These are phyloP conservation scores for Fusarium sp. DNA, from an alignment of 2,329 filamentous ascomycete genomes.

Conservation along the genomic window DNA sequence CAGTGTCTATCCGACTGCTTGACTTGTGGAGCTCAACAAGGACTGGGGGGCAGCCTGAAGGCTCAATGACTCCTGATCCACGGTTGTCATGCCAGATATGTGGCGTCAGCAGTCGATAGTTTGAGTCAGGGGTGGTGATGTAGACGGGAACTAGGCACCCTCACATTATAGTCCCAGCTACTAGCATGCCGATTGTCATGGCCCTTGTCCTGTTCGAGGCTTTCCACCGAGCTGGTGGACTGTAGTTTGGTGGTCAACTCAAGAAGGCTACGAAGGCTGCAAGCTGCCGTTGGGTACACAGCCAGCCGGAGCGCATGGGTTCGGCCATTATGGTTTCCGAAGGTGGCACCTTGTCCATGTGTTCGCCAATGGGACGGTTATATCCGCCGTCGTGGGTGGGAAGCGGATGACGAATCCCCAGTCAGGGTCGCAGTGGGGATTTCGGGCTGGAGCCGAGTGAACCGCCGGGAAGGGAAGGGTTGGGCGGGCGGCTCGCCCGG, in stretches of 20 bases:
- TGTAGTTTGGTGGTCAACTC: conserved; percentile 34
- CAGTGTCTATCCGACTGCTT: conserved; percentile 35
- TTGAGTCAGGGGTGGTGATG: conserved; percentile 32
- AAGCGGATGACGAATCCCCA: conserved; percentile 48
- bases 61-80: conserved; percentile 38
- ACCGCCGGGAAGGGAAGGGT: conserved; percentile 47
- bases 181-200: conserved; percentile 31
- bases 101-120: conserved; percentile 43
- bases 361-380: conserved; percentile 49
- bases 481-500: conserved; percentile 38
- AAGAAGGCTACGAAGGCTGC: conserved; percentile 44
- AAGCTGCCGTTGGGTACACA: conserved; percentile 41
- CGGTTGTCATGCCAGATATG: conserved; percentile 43
- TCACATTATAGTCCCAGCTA: conserved; percentile 30
- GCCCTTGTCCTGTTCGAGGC: conserved; percentile 45
- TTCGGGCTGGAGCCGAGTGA: conserved; percentile 53
- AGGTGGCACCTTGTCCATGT: conserved; percentile 43
- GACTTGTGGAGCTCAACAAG: conserved; percentile 39
- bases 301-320: conserved; percentile 36
- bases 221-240: conserved; percentile 43
- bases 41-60: conserved; percentile 25
- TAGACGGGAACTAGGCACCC: conserved; percentile 28
- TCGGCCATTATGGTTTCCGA: conserved; percentile 40
- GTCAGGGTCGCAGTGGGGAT: conserved; percentile 47
- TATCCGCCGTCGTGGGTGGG: conserved; percentile 46